Evolutionary conservation across 805 yeast genomes (phyloP), one percentile per base, ranked within the genome.

Genomic region (Saccharomycopsis capsularis): DNA sequence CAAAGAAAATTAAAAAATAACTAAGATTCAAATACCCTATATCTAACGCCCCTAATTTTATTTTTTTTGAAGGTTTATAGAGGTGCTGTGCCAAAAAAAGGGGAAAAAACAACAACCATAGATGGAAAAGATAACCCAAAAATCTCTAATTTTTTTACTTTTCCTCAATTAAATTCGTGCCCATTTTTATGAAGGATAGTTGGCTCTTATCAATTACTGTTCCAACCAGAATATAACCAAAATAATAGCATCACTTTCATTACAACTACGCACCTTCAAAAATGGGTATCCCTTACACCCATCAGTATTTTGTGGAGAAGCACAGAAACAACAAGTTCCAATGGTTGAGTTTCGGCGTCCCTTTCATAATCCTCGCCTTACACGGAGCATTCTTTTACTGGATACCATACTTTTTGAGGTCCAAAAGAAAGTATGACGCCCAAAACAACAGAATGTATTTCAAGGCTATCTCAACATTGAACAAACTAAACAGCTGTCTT

Each of bases 351-450:
- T 65, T 65, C 47, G 61, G 60, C 1, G 32, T 66, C 11, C 55
- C 62, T 4, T 11, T 69, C 2, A 29, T 55, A 3, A 46, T 61
- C 1, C 57, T 73, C 6, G 41, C 63, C 1, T 21, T 63, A 4
- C 71, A 73, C 57, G 78, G 78, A 2, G 4, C 67, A 1, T n/a
- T 71, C 2, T 69, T 71, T 56, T 62, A 64, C 40, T 70, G 75
- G 74, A 56, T 69, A 4, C 75, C 75, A 3, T 53, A 61, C 32
- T 57, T 38, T 30, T 52, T 70, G 11, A 54, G 76, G 38, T 30
- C 42, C 3, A 41, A 27, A 37, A 30, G n/a, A 47, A 18, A 23
- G 5, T 30, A 25, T 23, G 30, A 32, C 16, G 23, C n/a, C 3
- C 16, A 21, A 16, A 40, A 48, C 0, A 48, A 57, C 29, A 49